Percentiles rank a stretch among this genome's conserved stretches.
Evolutionary conservation across 306 rosid species (phyloP).

Genomic region (Senna tora): DNA sequence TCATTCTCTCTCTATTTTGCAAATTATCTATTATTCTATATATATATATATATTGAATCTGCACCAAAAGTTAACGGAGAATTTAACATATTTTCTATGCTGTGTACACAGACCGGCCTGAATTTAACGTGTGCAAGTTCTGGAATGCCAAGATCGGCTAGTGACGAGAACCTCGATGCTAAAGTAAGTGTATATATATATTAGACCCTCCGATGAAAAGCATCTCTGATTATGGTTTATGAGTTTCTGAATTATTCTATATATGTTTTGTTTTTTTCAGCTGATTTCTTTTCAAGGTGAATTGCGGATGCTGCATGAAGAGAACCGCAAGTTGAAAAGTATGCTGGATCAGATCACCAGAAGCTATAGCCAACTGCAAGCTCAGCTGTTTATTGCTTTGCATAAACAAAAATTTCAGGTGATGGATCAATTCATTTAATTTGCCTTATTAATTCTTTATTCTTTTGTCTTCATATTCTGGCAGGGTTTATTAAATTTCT

Average conservation of each 20-base stretch:
- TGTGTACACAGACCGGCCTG: conserved; percentile 42
- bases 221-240: background rate
- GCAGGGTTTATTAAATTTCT: background rate
- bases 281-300: conserved; percentile 34
- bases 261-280: conserved; percentile 18
- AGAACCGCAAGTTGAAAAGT: conserved; percentile 42
- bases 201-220: background rate
- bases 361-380: conserved; percentile 52
- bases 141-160: conserved; percentile 9
- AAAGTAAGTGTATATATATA: conserved; percentile 34
- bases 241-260: background rate
- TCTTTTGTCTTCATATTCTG: background rate
- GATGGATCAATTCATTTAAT: background rate
- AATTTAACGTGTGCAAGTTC: conserved; percentile 40
- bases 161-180: conserved; percentile 25
- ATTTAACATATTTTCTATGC: background rate
- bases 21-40: too few relatives aligned
- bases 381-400: conserved; percentile 43
- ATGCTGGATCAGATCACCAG: conserved; percentile 52
- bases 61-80: background rate
- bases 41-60: background rate
- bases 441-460: background rate
- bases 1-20: background rate
- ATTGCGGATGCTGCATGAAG: conserved; percentile 48
- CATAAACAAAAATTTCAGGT: conserved; percentile 47